phyloP scores from a whole-genome alignment of 1,139 yeast species.

The Yamadazyma conglobata region DNA sequence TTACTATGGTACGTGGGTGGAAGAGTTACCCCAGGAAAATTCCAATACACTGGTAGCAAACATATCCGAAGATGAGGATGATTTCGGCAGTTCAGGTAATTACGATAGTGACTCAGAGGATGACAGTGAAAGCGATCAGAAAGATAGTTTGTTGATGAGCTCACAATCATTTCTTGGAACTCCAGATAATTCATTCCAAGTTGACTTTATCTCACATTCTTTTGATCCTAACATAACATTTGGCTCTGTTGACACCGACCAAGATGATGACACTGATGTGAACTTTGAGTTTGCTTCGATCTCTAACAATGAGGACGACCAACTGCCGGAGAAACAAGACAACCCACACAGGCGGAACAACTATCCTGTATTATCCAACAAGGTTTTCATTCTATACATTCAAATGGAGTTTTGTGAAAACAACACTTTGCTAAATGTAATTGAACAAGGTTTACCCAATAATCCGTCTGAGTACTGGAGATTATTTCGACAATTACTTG shows the following conservation, averaged over 20 bases:
- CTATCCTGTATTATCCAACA: too few relatives aligned
- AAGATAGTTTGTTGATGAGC: slow-evolving; percentile 19
- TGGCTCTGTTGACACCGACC: slow-evolving; percentile 27
- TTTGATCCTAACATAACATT: slow-evolving; percentile 59
- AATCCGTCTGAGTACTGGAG: slow-evolving; percentile 87
- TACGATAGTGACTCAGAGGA: slow-evolving; percentile 19
- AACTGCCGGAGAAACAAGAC: too few relatives aligned
- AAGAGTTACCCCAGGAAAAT: slow-evolving; percentile 45
- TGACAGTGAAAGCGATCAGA: too few relatives aligned
- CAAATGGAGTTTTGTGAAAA: slow-evolving; percentile 99
- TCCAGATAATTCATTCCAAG: slow-evolving; percentile 40
- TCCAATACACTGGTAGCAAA: too few relatives aligned
- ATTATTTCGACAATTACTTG: slow-evolving; percentile 79
- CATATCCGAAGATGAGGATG: too few relatives aligned
- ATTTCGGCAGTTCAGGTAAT: too few relatives aligned
- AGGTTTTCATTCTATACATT: slow-evolving; percentile 59
- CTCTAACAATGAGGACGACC: slow-evolving; percentile 6
- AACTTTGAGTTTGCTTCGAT: slow-evolving; percentile 29
- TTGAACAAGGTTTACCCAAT: slow-evolving; percentile 71
- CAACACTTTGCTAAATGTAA: slow-evolving; percentile 79
- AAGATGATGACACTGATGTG: slow-evolving; percentile 22
- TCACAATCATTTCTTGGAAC: slow-evolving; percentile 31
- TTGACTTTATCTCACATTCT: slow-evolving; percentile 68
- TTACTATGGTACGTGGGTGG: slow-evolving; percentile 97
- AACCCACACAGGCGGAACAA: slow-evolving; percentile 1